Base-by-base conservation (phyloP, 2,329 filamentous ascomycete species). In the Xylariaceae sp. region DNA sequence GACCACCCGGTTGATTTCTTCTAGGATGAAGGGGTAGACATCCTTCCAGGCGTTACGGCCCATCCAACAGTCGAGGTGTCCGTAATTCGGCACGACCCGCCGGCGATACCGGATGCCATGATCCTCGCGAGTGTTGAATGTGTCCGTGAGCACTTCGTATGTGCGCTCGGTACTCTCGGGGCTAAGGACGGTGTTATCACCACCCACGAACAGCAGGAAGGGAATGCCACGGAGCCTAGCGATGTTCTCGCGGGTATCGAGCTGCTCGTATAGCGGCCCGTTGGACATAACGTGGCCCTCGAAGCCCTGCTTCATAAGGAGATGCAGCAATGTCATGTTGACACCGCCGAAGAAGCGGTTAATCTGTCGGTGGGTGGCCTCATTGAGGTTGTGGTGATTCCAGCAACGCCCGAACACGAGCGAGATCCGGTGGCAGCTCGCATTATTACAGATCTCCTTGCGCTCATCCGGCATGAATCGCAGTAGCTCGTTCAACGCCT, bases 311-410 rank as follows among this genome's bases (percentile, higher is more conserved):
- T 70, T 70, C 75, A 84, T 83, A 10, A 86, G 74, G 53, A 83
- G 71, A 34, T 75, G 66, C 47, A 85, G 72, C 55, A 80, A 69
- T 1, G 73, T 75, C 80, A 85, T 85, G 65, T 80, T 81, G 49
- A 83, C 77, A 50, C 84, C 84, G 60, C 80, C 80, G 53, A 87
- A 80, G 68, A 85, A 82, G 30, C 77, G 75, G 65, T 82, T 76
- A 44, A 85, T 77, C 63, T 84, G 78, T 0, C 76, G 70, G 67
- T 87, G 84, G 2, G 84, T 87, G 2, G 78, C 81, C 69, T 81
- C 80, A 69, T 86, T 86, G 29, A 87, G 75, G 65, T 87, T 86
- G 3, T 61, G 65, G 67, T 87, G 84, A 63, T 78, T 83, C 83
- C 83, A 88, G 68, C 76, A 80, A 57, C 80, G 77, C 34, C 83